These are phyloP conservation scores for Trichophyton benhamiae DNA, from an alignment of 2,329 filamentous ascomycete species.

Conservation along the genomic window DNA sequence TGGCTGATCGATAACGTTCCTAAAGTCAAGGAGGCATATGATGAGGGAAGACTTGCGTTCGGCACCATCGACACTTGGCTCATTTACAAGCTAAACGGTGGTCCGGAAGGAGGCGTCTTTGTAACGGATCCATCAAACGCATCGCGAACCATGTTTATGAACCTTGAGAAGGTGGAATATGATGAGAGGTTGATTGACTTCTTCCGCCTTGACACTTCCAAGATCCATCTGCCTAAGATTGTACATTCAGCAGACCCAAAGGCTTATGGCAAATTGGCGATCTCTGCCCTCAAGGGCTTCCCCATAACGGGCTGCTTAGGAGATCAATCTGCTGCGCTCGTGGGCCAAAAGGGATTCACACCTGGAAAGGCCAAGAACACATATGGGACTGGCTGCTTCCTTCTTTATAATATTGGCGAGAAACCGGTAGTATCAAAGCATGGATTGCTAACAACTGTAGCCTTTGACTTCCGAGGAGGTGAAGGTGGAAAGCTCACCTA, in stretches of 20 bases:
- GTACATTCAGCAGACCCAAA: conserved; percentile 63
- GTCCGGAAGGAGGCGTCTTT: conserved; percentile 52
- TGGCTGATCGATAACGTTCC: conserved; percentile 68
- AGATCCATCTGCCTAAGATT: conserved; percentile 68
- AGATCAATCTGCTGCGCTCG: conserved; percentile 74
- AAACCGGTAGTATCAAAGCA: conserved; percentile 76
- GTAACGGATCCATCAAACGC: conserved; percentile 84
- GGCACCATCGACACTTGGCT: conserved; percentile 85
- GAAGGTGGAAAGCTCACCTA: conserved; percentile 45
- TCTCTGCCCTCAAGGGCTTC: conserved; percentile 30
- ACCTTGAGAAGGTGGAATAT: conserved; percentile 67
- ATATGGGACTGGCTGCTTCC: conserved; percentile 80
- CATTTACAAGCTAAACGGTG: conserved; percentile 68
- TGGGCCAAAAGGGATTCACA: conserved; percentile 76
- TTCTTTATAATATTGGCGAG: conserved; percentile 76
- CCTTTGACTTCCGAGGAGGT: conserved; percentile 62
- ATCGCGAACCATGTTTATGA: conserved; percentile 93
- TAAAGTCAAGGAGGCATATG: conserved; percentile 60
- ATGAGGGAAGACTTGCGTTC: conserved; percentile 65
- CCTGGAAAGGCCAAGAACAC: conserved; percentile 82
- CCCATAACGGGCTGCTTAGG: conserved; percentile 68
- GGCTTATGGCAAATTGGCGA: conserved; percentile 12
- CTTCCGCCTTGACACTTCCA: conserved; percentile 57
- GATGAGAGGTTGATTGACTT: conserved; percentile 65
- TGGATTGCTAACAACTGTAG: conserved; percentile 71